A percentile compares a stretch with the other conserved stretches of the same genome.
phyloP scores from a whole-genome alignment of 2,329 filamentous ascomycete species.

The Graphilbum fragrans region DNA sequence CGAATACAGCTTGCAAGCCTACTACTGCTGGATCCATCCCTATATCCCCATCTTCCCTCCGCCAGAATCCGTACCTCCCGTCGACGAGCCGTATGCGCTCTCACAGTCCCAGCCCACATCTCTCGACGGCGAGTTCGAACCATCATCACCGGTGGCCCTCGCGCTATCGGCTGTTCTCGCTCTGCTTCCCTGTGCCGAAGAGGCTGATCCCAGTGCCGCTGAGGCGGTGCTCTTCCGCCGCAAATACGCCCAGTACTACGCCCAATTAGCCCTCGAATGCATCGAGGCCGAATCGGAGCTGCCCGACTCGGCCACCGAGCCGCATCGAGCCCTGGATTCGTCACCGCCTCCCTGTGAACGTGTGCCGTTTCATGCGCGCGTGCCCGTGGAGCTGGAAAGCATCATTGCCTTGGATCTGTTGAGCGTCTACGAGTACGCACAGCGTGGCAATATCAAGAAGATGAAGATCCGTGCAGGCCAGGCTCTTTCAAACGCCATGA shows the following conservation, averaged over 20 bases:
- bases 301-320: conserved; percentile 29
- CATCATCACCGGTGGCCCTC: conserved; percentile 29
- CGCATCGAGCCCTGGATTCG: conserved; percentile 28
- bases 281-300: conserved; percentile 36
- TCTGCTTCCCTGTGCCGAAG: conserved; percentile 31
- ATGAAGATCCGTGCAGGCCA: conserved; percentile 35
- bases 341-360: conserved; percentile 14
- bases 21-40: conserved; percentile 39
- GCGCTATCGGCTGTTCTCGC: conserved; percentile 35
- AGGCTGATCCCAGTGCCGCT: conserved; percentile 19
- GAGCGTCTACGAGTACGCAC: conserved; percentile 39
- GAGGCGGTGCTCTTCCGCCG: conserved; percentile 30
- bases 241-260: conserved; percentile 34
- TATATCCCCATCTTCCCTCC: conserved; percentile 37
- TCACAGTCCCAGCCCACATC: conserved; percentile 22
- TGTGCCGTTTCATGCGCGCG: conserved; percentile 28
- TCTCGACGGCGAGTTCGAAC: conserved; percentile 22
- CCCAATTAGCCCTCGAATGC: conserved; percentile 32
- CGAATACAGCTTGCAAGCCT: conserved; percentile 26
- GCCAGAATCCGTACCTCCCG: conserved; percentile 18
- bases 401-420: conserved; percentile 34
- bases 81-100: conserved; percentile 20
- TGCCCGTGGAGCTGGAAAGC: conserved; percentile 32
- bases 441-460: conserved; percentile 39
- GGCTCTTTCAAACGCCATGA: conserved; percentile 33